Evolutionary conservation across 1,139 yeast species (phyloP).

Genomic region (Trichomonascaceae sp.): DNA sequence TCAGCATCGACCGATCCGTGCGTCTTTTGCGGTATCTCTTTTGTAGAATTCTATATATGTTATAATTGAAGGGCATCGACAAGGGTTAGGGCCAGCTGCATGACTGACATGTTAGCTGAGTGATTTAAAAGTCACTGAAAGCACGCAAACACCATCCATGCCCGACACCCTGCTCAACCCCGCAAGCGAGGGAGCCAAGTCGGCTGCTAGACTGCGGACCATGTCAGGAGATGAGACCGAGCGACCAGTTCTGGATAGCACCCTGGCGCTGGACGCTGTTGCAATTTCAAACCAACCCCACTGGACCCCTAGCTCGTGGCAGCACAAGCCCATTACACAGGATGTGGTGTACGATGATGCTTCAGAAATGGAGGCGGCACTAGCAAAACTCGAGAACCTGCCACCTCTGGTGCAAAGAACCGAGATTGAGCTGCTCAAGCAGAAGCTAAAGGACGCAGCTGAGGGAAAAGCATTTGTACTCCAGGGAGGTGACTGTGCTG

Average conservation of each 20-base stretch:
- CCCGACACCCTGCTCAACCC: too few species aligned
- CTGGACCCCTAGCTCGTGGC: conserved; percentile 34
- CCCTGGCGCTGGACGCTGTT: conserved; percentile 2
- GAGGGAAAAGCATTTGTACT: conserved; percentile 31
- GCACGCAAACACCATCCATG: neutral
- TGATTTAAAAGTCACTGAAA: neutral
- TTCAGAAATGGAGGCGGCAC: conserved; percentile 25
- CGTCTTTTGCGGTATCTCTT: neutral
- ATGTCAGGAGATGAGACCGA: conserved; percentile 18
- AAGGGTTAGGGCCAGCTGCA: too few species aligned
- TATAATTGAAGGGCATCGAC: neutral
- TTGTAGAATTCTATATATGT: neutral
- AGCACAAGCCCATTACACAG: conserved; percentile 30
- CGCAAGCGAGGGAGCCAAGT: conserved; percentile 26
- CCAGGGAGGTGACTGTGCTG: conserved; percentile 38
- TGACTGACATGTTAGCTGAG: too few species aligned
- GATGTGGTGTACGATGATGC: conserved; percentile 31
- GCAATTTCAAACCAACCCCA: conserved; percentile 5
- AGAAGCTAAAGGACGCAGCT: conserved; percentile 28
- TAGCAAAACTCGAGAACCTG: conserved; percentile 29
- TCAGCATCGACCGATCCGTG: neutral
- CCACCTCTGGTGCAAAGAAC: conserved; percentile 31
- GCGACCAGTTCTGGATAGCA: conserved; percentile 6
- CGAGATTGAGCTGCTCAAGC: conserved; percentile 26
- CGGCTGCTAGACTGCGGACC: conserved; percentile 28